These are phyloP conservation scores for Aspergillus ochraceoroseus DNA, from an alignment of 2,329 filamentous ascomycete genomes.

Conservation along the genomic window DNA sequence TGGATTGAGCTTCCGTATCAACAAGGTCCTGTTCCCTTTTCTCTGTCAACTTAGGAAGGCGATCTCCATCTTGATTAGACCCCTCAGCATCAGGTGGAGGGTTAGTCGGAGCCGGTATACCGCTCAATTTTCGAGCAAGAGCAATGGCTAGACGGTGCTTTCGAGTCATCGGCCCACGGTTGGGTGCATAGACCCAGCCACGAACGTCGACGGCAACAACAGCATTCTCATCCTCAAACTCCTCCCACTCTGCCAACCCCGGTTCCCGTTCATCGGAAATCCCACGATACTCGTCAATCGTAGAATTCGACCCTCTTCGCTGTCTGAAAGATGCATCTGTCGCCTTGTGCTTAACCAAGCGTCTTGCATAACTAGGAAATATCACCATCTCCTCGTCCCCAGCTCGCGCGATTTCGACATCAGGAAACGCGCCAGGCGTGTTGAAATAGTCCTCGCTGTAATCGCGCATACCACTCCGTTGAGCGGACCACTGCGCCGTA, in stretches of 20 bases:
- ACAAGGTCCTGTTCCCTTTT: conserved; percentile 62
- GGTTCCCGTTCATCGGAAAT: conserved; percentile 51
- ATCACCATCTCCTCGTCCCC: conserved; percentile 89
- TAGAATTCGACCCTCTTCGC: conserved; percentile 30
- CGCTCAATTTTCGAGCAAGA: conserved; percentile 79
- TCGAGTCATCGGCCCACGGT: conserved; percentile 75
- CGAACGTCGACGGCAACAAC: conserved; percentile 91
- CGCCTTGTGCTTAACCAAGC: conserved; percentile 55
- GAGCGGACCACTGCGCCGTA: conserved; percentile 49
- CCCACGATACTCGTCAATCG: conserved; percentile 41
- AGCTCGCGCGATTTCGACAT: conserved; percentile 71
- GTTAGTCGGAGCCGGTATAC: conserved; percentile 64
- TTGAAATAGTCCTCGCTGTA: conserved; percentile 44
- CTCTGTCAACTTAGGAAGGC: conserved; percentile 34
- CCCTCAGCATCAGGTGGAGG: conserved; percentile 28
- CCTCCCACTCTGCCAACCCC: conserved; percentile 73
- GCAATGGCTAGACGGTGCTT: conserved; percentile 84
- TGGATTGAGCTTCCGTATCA: conserved; percentile 67
- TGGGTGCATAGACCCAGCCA: conserved; percentile 90
- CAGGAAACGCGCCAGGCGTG: conserved; percentile 74
- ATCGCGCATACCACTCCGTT: conserved; percentile 41
- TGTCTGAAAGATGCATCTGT: conserved; percentile 23
- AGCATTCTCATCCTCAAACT: conserved; percentile 73
- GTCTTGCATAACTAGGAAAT: conserved; percentile 88
- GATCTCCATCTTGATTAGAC: conserved; percentile 5